Evolutionary conservation across 257 asterid genomes (phyloP), one percentile per base, ranked within the genome.

Genomic region (Lycium ferocissimum): DNA sequence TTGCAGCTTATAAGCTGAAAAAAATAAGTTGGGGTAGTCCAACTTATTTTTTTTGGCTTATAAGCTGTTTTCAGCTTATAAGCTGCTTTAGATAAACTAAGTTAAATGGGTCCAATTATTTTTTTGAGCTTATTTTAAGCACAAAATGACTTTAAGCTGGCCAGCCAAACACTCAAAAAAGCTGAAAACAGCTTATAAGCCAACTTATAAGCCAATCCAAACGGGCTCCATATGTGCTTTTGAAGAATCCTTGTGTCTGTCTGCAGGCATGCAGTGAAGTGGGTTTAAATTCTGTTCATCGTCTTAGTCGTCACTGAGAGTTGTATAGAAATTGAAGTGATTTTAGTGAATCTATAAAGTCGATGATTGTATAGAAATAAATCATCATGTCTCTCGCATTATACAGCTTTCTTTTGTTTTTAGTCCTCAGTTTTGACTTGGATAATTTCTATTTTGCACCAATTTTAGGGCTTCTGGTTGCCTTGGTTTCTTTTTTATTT

Each of bases 281-380:
- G 45, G 63, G 40, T 33, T 35, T 78, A 26, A 53, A 78, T 51
- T 78, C 65, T 78, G 65, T 53, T 51, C 82, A 26, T 78, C 26
- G 26, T 78, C 65, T 33, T 22, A 26, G 14, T 51, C 20, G 40
- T 78, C 82, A 53, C 33, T 33, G 43, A 13, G 79, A 37, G 54
- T 49, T 22, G 61, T 75, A 22, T 49, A 75, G 81, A 26, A 12
- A 75, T 49, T 75, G 81, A 75, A 75, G 81, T 75, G 81, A 22
- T 75, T 49, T 75, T 53, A 51, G 82, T 53, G 47, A 78, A 57
- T 78, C 45, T 51, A 78, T 49, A 53, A 78, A 78, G 47, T 33
- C 11, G 14, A 26, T 7, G 45, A 51, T 76, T 26, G 45, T 78
- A 7, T 4, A 54, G 82, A 53, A 49, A 53, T 78, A 78, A 26